Percentiles rank a stretch among this genome's conserved stretches.
Conservation (phyloP, 1,284 basidiomycete species). For the Apiotrichum laibachii region DNA sequence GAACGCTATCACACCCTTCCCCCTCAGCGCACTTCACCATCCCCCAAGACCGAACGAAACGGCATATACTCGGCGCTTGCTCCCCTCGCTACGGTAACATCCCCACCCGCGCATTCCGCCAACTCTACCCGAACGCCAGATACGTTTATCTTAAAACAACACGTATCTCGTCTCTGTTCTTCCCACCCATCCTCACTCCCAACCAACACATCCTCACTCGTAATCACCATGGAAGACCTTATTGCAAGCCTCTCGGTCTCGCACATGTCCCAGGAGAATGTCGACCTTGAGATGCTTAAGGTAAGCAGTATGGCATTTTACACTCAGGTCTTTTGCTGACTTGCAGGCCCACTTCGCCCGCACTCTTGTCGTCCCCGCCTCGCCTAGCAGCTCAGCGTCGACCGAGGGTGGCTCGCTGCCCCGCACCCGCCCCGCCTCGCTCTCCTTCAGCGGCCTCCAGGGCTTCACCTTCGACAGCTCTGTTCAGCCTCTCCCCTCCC, state of each 20-base stretch:
- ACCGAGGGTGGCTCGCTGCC: slow-evolving; percentile 4
- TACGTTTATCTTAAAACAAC: too few relatives aligned
- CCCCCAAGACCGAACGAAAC: too few relatives aligned
- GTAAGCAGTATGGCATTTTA: slow-evolving; percentile 24
- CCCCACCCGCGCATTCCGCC: not conserved
- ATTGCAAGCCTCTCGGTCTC: slow-evolving; percentile 44
- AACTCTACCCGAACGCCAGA: not conserved
- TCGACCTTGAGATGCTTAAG: slow-evolving; percentile 44
- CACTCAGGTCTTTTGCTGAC: not conserved
- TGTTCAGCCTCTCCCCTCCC: slow-evolving; percentile 14
- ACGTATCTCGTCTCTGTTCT: not conserved
- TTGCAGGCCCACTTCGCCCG: slow-evolving; percentile 18
- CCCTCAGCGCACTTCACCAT: too few relatives aligned
- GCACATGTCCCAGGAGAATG: slow-evolving; percentile 43
- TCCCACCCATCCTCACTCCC: not conserved
- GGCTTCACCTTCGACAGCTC: slow-evolving; percentile 4
- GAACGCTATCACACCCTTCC: not conserved
- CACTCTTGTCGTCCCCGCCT: slow-evolving; percentile 18
- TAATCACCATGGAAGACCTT: slow-evolving; percentile 46
- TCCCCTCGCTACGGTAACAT: too few relatives aligned
- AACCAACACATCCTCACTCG: not conserved
- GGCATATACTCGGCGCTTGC: too few relatives aligned
- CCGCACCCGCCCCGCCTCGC: slow-evolving; percentile 4
- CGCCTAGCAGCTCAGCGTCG: slow-evolving; percentile 7
- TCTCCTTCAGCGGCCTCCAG: not conserved